Conservation (phyloP, 768 basidiomycete species). For the Collybia sordida region DNA sequence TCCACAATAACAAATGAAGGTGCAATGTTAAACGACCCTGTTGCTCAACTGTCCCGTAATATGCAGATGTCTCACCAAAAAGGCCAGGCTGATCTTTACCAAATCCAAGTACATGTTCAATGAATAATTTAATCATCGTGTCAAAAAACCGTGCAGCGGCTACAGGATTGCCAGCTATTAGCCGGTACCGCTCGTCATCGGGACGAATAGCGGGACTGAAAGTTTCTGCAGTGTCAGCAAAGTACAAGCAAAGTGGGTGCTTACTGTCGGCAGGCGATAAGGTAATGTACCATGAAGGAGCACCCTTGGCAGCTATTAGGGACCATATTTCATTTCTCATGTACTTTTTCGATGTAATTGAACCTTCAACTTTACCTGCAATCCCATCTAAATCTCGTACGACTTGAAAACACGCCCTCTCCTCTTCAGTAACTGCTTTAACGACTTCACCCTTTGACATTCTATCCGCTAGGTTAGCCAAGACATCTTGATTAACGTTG, state of each 20-base stretch:
- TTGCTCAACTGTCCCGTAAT: constrained; percentile 33
- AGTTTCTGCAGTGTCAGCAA: not conserved
- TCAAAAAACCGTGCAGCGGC: constrained; percentile 23
- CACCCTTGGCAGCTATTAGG: constrained; percentile 16
- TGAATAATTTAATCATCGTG: constrained; percentile 17
- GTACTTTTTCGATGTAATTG: constrained; percentile 23
- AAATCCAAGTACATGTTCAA: constrained; percentile 17
- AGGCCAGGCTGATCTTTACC: constrained; percentile 14
- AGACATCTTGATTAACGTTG: constrained; percentile 17
- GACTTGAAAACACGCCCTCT: constrained; percentile 32
- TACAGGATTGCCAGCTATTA: not conserved
- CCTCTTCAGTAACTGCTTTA: constrained; percentile 24
- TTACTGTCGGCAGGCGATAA: constrained; percentile 12
- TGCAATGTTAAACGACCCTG: constrained; percentile 37
- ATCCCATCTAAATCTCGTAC: constrained; percentile 34
- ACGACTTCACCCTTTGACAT: constrained; percentile 22
- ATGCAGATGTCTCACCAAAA: constrained; percentile 13
- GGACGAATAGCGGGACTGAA: not conserved
- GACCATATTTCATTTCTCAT: constrained; percentile 31
- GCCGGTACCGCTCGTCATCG: not conserved
- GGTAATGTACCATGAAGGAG: constrained; percentile 35
- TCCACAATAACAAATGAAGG: constrained; percentile 18
- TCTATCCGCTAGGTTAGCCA: constrained; percentile 15
- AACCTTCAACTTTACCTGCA: constrained; percentile 26
- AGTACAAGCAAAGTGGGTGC: not conserved